Conservation (phyloP, 176 grass and related monocot species). For the Hyparrhenia diplandra region DNA sequence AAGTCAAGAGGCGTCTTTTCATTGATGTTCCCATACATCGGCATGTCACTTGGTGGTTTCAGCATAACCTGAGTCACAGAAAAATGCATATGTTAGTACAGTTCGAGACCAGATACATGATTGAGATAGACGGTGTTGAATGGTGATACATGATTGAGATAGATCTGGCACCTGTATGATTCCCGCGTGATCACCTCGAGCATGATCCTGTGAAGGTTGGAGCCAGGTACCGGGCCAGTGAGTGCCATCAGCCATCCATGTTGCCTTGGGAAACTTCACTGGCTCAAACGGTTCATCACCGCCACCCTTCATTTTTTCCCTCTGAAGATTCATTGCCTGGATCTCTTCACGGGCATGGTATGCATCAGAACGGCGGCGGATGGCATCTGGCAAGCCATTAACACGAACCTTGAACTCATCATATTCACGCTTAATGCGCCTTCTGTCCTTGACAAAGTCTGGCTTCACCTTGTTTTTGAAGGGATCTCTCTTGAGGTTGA, state of each 20-base stretch:
- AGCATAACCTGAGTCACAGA: slow-evolving; percentile 73
- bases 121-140: not conserved
- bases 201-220: slow-evolving; percentile 70
- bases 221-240: slow-evolving; percentile 98
- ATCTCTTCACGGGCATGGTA: slow-evolving; percentile 98
- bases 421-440: slow-evolving; percentile 87
- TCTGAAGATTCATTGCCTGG: slow-evolving; percentile 82
- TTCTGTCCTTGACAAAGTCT: slow-evolving; percentile 93
- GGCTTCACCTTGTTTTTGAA: slow-evolving; percentile 92
- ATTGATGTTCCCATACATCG: slow-evolving; percentile 47
- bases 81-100: slow-evolving; percentile 14
- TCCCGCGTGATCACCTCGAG: slow-evolving; percentile 71
- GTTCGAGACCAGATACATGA: not conserved
- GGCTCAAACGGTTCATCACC: slow-evolving; percentile 72
- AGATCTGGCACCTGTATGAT: slow-evolving; percentile 80
- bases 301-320: slow-evolving; percentile 75
- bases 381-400: slow-evolving; percentile 86
- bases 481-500: slow-evolving; percentile 77
- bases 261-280: slow-evolving; percentile 88
- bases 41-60: slow-evolving; percentile 77
- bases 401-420: slow-evolving; percentile 97
- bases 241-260: slow-evolving; percentile 97
- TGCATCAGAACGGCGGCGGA: slow-evolving; percentile 85
- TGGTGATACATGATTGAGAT: not conserved
- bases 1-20: slow-evolving; percentile 67